These are phyloP conservation scores for Spatholobus suberectus DNA, from an alignment of 306 rosid genomes.

Conservation along the genomic window DNA sequence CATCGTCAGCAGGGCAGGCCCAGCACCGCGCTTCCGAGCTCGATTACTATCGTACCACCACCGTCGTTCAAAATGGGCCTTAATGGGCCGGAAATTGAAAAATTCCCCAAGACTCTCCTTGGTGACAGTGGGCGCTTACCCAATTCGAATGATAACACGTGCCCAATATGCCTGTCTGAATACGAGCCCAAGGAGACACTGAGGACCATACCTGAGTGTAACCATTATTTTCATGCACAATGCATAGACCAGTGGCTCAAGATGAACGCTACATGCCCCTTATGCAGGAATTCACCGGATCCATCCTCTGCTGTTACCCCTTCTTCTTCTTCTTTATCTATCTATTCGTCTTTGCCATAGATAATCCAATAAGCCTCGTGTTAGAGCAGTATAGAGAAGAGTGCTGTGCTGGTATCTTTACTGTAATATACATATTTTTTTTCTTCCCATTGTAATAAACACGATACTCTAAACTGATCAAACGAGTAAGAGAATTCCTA, in stretches of 20 bases:
- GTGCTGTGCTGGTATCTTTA: background rate
- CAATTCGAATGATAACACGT: slow-evolving; percentile 55
- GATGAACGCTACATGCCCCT: slow-evolving; percentile 73
- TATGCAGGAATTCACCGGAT: slow-evolving; percentile 66
- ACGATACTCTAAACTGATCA: no score
- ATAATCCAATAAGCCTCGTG: no score
- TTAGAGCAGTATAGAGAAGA: no score
- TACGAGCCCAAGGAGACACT: slow-evolving; percentile 66
- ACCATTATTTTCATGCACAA: slow-evolving; percentile 67
- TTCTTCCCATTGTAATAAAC: no score
- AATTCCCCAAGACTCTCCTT: slow-evolving; percentile 55
- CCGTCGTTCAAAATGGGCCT: background rate
- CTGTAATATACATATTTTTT: no score
- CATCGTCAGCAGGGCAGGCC: slow-evolving; percentile 30
- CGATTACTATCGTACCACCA: background rate
- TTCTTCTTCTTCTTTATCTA: slow-evolving; percentile 25
- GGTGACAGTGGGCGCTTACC: slow-evolving; percentile 66
- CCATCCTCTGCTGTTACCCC: slow-evolving; percentile 27
- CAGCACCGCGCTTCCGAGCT: background rate
- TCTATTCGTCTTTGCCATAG: background rate
- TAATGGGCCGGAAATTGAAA: slow-evolving; percentile 60
- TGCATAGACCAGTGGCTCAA: slow-evolving; percentile 83
- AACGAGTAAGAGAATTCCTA: background rate
- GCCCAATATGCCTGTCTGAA: slow-evolving; percentile 73
- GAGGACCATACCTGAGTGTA: slow-evolving; percentile 74